Conservation (phyloP, 1,284 basidiomycete genomes). For the Naganishia albida region DNA sequence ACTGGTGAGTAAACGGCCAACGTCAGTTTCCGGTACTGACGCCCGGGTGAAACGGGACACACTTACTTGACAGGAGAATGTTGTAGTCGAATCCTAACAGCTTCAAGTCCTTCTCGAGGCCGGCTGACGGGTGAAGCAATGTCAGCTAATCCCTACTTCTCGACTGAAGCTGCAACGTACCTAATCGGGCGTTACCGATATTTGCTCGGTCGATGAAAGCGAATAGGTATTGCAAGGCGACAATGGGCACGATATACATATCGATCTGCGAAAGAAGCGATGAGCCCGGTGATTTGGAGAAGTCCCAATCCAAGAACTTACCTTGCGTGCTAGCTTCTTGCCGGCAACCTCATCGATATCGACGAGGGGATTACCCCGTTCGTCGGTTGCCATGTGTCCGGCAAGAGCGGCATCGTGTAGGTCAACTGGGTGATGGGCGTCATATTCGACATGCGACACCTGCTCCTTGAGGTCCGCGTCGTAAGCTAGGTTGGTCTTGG, state of each 20-base stretch:
- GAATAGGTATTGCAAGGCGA: conserved; percentile 26
- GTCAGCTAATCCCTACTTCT: background rate
- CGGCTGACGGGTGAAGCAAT: conserved; percentile 4
- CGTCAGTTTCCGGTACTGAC: background rate
- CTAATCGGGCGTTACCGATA: conserved; percentile 25
- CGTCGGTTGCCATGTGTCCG: conserved; percentile 23
- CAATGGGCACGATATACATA: conserved; percentile 22
- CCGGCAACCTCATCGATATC: conserved; percentile 31
- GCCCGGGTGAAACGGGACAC: background rate
- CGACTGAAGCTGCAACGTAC: background rate
- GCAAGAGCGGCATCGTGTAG: conserved; percentile 27
- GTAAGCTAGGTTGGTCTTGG: conserved; percentile 8
- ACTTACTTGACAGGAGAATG: conserved; percentile 23
- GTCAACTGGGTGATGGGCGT: conserved; percentile 14
- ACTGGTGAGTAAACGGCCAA: background rate
- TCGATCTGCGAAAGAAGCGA: conserved; percentile 19
- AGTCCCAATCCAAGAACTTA: background rate
- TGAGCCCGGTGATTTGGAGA: background rate
- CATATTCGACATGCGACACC: conserved; percentile 10
- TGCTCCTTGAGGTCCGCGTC: conserved; percentile 12
- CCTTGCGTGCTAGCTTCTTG: conserved; percentile 28
- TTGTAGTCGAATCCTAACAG: conserved; percentile 29
- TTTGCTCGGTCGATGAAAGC: conserved; percentile 33
- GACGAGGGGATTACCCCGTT: conserved; percentile 19
- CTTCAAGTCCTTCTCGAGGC: conserved; percentile 31